Evolutionary conservation across 2,329 filamentous ascomycete genomes (phyloP), one percentile per base, ranked within the genome.

Genomic region (Monilinia laxa): DNA sequence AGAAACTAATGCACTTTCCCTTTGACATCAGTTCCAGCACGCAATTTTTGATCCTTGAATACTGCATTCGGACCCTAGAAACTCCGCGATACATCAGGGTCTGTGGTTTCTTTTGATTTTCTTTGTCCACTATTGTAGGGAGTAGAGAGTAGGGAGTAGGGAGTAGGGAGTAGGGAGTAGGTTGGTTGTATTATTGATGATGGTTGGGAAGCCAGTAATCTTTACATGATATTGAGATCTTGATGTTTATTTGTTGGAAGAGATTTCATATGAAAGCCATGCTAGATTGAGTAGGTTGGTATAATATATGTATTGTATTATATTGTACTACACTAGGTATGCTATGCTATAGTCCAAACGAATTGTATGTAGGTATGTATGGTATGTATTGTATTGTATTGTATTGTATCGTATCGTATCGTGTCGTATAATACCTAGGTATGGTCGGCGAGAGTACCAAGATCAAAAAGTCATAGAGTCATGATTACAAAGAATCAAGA

Each of bases 21-120:
- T 47, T 47, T 47, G 45, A 6, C 18, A 47, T 3, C 18, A 20
- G 16, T 47, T 18, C 16, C 57, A 59, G 57, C 57, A 59, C 57
- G 42, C 58, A 60, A 60, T 60, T 51, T 23, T 23, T 7, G 4
- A 60, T 35, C 58, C 58, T 25, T 60, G 58, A 51, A 20, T 14
- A 38, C 45, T 51, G 58, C 45, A 38, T 38, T 60, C 57, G 57
- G 42, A 35, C 57, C 45, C 45, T 60, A 5, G 11, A 60, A 49
- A 38, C 14, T 49, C 57, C 57, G 42, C 31, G 40, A 31, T 59
- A 11, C 31, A 31, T 16, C 11, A 45, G n/a, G 18, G 56, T 38
- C 31, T 35, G 12, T 58, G 56, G 23, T 31, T 45, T 42, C 40
- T 42, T 42, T 42, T 42, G 11, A 16, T 14, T 31, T 59, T 31